Evolutionary conservation across 495 filamentous ascomycete species (phyloP).

Genomic region (Hyaloscypha hepaticicola): DNA sequence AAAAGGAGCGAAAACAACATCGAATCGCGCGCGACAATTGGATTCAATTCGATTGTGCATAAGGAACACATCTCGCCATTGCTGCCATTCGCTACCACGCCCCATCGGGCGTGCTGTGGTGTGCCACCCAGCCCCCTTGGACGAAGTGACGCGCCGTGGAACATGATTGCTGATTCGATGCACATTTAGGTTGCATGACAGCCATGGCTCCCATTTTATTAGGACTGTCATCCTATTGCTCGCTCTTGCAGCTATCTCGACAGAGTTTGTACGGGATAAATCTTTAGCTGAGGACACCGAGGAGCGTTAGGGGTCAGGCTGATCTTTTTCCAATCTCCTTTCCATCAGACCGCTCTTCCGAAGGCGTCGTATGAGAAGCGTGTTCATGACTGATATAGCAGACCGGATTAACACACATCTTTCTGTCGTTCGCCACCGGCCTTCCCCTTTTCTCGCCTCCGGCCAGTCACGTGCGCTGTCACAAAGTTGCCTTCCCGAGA

Average conservation of each 20-base stretch:
- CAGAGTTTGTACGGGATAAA: not conserved
- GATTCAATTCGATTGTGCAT: slow-evolving; percentile 26
- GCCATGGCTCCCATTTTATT: not conserved
- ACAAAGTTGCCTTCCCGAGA: not conserved
- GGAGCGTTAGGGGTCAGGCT: not conserved
- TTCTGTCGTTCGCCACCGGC: not conserved
- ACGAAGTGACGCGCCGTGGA: slow-evolving; percentile 15
- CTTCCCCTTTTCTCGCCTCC: not conserved
- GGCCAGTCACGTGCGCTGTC: not conserved
- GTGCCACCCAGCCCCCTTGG: not conserved
- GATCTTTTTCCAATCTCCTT: not conserved
- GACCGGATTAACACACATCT: not conserved
- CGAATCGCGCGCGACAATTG: slow-evolving; percentile 23
- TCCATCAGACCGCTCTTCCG: not conserved
- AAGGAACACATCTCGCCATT: slow-evolving; percentile 8
- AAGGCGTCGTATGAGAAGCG: not conserved
- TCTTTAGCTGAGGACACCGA: not conserved
- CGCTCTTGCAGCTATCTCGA: not conserved
- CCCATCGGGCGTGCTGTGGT: not conserved
- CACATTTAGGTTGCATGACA: slow-evolving; percentile 6
- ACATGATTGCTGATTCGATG: slow-evolving; percentile 4
- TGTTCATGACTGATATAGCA: not conserved
- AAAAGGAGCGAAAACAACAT: slow-evolving; percentile 9
- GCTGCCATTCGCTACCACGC: not conserved
- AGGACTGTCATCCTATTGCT: not conserved